Percentiles rank a stretch among this genome's conserved stretches.
These are phyloP conservation scores for Cercophora samala DNA, from an alignment of 495 filamentous ascomycete species.

Conservation along the genomic window DNA sequence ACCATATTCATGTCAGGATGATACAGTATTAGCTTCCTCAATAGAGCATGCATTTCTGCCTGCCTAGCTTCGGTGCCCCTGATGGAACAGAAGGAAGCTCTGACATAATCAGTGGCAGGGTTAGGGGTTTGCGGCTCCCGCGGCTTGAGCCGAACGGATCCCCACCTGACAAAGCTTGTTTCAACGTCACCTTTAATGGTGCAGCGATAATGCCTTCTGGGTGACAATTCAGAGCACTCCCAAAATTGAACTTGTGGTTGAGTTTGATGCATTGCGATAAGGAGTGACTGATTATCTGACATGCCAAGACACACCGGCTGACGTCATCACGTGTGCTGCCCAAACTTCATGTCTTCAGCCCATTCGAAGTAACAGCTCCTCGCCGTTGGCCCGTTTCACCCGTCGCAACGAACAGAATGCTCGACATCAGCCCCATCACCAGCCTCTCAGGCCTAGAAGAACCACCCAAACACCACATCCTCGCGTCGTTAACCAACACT, in stretches of 20 bases:
- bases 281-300: neutral
- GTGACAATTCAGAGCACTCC: too few species aligned
- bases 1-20: too few species aligned
- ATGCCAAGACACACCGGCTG: neutral
- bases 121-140: neutral
- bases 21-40: too few species aligned
- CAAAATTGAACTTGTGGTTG: too few species aligned
- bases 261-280: too few species aligned
- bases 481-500: neutral
- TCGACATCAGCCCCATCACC: neutral
- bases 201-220: neutral
- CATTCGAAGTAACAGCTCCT: neutral
- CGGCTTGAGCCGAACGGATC: neutral
- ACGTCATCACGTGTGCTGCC: neutral
- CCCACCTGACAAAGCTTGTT: neutral
- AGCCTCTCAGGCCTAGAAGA: neutral
- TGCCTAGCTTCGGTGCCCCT: too few species aligned
- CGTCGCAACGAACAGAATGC: neutral
- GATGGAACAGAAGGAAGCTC: too few species aligned
- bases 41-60: too few species aligned
- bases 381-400: too few species aligned
- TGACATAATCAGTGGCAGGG: neutral
- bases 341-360: neutral
- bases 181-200: neutral
- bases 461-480: constrained; percentile 16